A percentile compares a stretch with the other conserved stretches of the same genome.
These are phyloP conservation scores for Cystobasidium pallidum DNA, from an alignment of 1,284 basidiomycete genomes.

Conservation along the genomic window DNA sequence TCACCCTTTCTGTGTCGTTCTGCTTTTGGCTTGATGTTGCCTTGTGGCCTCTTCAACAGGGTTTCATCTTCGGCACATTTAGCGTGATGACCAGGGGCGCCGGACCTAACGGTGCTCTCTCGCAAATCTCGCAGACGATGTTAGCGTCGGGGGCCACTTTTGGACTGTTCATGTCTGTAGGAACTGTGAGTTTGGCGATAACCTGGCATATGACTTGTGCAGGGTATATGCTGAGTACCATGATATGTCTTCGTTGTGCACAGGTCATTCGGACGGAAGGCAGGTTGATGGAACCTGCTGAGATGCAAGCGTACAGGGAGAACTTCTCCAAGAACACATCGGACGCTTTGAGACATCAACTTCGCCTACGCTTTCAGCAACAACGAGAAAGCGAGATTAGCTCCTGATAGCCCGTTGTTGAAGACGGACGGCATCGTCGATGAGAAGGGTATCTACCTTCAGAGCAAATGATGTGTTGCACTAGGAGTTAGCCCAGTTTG, in stretches of 20 bases:
- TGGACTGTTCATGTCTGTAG: slow-evolving; percentile 32
- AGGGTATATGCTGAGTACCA: slow-evolving; percentile 59
- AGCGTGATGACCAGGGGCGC: slow-evolving; percentile 83
- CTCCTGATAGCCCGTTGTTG: background rate
- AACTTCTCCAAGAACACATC: slow-evolving; percentile 17
- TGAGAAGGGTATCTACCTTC: no score
- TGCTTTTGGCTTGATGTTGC: background rate
- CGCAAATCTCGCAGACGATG: slow-evolving; percentile 93
- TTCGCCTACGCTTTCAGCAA: slow-evolving; percentile 23
- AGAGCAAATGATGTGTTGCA: no score
- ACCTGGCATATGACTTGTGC: slow-evolving; percentile 72
- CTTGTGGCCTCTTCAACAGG: slow-evolving; percentile 61
- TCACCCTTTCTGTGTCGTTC: background rate
- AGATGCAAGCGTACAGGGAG: slow-evolving; percentile 42
- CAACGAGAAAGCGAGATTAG: background rate
- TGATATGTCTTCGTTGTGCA: background rate
- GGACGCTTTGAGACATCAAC: slow-evolving; percentile 16
- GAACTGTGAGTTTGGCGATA: slow-evolving; percentile 64
- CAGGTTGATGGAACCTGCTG: slow-evolving; percentile 29
- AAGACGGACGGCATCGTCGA: no score
- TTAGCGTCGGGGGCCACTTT: slow-evolving; percentile 81
- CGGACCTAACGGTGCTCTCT: slow-evolving; percentile 80
- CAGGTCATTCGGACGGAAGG: slow-evolving; percentile 45
- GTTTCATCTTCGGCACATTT: slow-evolving; percentile 92
- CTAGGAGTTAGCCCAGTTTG: no score